Evolutionary conservation across 1,284 basidiomycete species (phyloP), one percentile per base, ranked within the genome.

Genomic region (Cryptococcus depauperatus): DNA sequence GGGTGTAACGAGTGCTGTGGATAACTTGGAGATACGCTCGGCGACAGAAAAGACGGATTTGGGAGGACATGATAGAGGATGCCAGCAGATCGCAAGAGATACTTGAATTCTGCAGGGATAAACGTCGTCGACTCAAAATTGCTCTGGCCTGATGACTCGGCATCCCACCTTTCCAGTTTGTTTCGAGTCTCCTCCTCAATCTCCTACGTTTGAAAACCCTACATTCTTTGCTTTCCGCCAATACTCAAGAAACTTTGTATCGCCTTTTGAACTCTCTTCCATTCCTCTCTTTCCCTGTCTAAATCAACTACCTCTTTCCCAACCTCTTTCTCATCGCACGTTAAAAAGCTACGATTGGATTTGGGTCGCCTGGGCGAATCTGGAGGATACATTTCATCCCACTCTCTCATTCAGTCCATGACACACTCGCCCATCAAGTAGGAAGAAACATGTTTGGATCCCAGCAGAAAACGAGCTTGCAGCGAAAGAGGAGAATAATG

Each of bases 41-140:
- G 64, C 7, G 64, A 40, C 1, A 62, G 45, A 1, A 48, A 46
- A 6, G 26, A 28, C 30, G 22, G 16, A 25, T 35, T 39, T 3
- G 62, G 52, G 5, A 69, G 44, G 11, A 65, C 66, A 55, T 78
- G 76, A 54, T 77, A 77, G 22, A 77, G 57, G 44, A 77, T 75
- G 1, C 76, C 76, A 0, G 70, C 65, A 18, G 72, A 76, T 11
- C 76, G 73, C 7, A 78, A 57, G 23, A 75, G 72, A 52, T 77
- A 74, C 52, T 73, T 74, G 28, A 74, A 64, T 18, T 72, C 62
- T 4, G 69, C 51, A 1, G 73, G 63, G n/a, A 71, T 50, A 50
- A 74, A 78, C 1, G 70, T 70, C 5, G 74, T 74, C 43, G 71
- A 72, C 52, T 77, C 77, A 68, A 78, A 75, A 41, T 66, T 59